Percentiles rank a stretch among this genome's conserved stretches.
phyloP scores from a whole-genome alignment of 2,329 filamentous ascomycete species.

The Lachnellula arida region DNA sequence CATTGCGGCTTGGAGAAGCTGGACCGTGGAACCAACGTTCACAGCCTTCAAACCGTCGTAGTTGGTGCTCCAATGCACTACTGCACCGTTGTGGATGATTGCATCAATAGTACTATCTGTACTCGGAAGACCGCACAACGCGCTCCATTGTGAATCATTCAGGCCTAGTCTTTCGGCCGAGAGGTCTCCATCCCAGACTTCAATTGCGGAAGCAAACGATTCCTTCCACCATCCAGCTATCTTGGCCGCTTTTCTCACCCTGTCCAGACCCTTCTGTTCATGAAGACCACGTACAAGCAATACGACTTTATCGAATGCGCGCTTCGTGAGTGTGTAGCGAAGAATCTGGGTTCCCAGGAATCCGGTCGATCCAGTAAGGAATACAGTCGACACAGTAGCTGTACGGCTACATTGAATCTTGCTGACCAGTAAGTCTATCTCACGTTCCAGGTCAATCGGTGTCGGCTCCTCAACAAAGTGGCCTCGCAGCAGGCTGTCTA shows the following conservation, averaged over 20 bases:
- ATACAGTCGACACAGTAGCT: conserved; percentile 3
- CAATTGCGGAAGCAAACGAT: conserved; percentile 8
- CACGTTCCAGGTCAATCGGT: neutral
- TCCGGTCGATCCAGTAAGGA: conserved; percentile 23
- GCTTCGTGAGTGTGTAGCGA: conserved; percentile 12
- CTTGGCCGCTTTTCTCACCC: conserved; percentile 11
- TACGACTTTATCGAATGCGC: conserved; percentile 15
- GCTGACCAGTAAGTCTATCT: neutral
- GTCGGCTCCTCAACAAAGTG: too few species aligned
- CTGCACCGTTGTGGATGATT: conserved; percentile 75
- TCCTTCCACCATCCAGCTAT: conserved; percentile 22
- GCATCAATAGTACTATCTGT: conserved; percentile 51
- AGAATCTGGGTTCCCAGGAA: conserved; percentile 24
- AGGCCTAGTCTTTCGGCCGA: conserved; percentile 67
- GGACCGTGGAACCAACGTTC: conserved; percentile 61
- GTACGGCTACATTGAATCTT: neutral
- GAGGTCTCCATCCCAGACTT: conserved; percentile 59
- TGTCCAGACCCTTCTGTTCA: conserved; percentile 7
- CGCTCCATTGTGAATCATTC: conserved; percentile 57
- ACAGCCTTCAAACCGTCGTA: conserved; percentile 64
- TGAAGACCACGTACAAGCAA: conserved; percentile 16
- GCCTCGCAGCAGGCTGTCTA: neutral
- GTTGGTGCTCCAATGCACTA: conserved; percentile 71
- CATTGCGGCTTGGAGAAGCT: conserved; percentile 16
- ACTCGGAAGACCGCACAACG: conserved; percentile 43